Base-by-base conservation (phyloP, 176 grass and related monocot genomes). In the Echinochloa phyllopogon region DNA sequence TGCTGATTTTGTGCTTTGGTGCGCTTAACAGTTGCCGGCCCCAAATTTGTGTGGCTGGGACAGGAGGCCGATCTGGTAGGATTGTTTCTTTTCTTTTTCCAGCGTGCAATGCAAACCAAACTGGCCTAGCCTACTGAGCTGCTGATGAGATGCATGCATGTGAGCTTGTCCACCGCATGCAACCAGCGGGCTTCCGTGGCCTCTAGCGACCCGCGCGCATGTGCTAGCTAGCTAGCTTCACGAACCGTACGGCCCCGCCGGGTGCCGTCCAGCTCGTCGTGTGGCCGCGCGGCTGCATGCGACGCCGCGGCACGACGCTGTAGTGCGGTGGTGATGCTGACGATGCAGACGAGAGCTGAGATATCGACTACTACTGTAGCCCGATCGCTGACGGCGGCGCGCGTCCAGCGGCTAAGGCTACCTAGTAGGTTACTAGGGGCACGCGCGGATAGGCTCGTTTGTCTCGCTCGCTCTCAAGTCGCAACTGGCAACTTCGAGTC, bases 241-340 rank as follows among this genome's bases (percentile, higher is more conserved):
- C 50, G 50, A 52, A 5, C 50, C 4, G 50, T 52, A 52, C 50
- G 15, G 50, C 15, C 50, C 0, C 48, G 13, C 48, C 48, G 2
- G 20, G 57, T 8, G 3, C 21, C 25, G 21, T 57, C 39, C 55
- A 42, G 8, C 10, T 24, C 49, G 60, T 74, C 59, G 49, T 10
- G 64, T 40, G 9, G 6, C 14, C 4, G 57, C 8, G n/a, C n/a
- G n/a, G n/a, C n/a, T n/a, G n/a, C n/a, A n/a, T 65, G 78, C 41
- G 78, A 82, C 61, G 78, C 61, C 70, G 61, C 78, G 85, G 29
- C 71, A 49, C 78, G 85, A 20, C 49, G 25, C 6, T n/a, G 85
- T 12, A 4, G 18, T 18, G 18, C 0, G 6, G 18, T 16, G 63
- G 18, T 16, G 63, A 77, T 4, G 56, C 56, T 20, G 52, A 14